Evolutionary conservation across 768 basidiomycete species (phyloP).

Genomic region (Panellus pusillus): DNA sequence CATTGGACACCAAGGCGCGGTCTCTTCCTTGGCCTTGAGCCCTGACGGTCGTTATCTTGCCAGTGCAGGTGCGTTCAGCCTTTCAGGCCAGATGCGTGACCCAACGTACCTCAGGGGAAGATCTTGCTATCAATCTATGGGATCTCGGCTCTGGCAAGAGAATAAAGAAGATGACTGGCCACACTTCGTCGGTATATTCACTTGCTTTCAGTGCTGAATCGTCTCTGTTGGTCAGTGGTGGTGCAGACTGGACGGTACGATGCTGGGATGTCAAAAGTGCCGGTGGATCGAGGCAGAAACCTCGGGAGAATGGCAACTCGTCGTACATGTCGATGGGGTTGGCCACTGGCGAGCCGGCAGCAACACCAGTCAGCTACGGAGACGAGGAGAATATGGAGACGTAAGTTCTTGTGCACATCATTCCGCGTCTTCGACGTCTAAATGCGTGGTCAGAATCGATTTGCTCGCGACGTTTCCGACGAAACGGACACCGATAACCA

Average conservation of each 20-base stretch:
- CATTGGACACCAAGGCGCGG: slow-evolving; percentile 88
- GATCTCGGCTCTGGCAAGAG: slow-evolving; percentile 93
- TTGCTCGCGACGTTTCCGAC: slow-evolving; percentile 90
- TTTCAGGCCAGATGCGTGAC: not conserved
- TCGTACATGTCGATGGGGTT: slow-evolving; percentile 23
- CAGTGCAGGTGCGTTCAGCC: slow-evolving; percentile 61
- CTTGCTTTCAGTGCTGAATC: slow-evolving; percentile 93
- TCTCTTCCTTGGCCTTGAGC: slow-evolving; percentile 84
- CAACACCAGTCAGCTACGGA: slow-evolving; percentile 34
- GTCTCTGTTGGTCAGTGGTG: slow-evolving; percentile 84
- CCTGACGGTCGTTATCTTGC: slow-evolving; percentile 95
- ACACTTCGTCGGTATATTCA: slow-evolving; percentile 85
- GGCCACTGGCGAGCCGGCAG: slow-evolving; percentile 31
- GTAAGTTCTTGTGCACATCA: slow-evolving; percentile 44
- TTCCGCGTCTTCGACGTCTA: not conserved
- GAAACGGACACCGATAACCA: slow-evolving; percentile 90
- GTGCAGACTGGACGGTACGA: slow-evolving; percentile 95
- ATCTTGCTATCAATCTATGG: slow-evolving; percentile 94
- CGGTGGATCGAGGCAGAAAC: slow-evolving; percentile 61
- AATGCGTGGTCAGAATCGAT: slow-evolving; percentile 58
- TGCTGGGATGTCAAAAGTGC: slow-evolving; percentile 93
- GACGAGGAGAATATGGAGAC: slow-evolving; percentile 68
- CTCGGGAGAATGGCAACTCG: slow-evolving; percentile 55
- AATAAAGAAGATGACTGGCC: slow-evolving; percentile 96
- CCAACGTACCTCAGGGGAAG: slow-evolving; percentile 58